Evolutionary conservation across 176 grass and related monocot genomes (phyloP), one percentile per base, ranked within the genome.

Genomic region (Avena insularis): DNA sequence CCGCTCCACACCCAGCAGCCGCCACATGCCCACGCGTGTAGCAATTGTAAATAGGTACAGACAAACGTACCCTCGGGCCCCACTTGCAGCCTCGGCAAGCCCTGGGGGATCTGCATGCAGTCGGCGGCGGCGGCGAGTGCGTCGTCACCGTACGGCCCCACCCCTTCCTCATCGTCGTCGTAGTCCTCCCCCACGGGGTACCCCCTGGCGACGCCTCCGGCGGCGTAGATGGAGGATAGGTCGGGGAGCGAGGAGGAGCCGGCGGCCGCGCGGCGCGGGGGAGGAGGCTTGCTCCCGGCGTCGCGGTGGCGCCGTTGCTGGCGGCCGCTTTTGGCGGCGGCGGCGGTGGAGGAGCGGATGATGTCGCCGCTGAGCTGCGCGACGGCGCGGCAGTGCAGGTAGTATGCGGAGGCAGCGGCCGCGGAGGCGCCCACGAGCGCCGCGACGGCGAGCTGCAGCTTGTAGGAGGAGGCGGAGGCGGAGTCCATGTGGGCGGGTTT

Each of bases 341-440:
- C 85, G 85, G 57, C 85, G 83, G 86, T 38, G 48, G 89, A 47
- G 40, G 84, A 76, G 77, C 96, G 93, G 62, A 92, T 87, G 80
- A 98, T 88, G 25, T 92, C 91, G 71, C 82, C 87, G 27, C 91
- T 71, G n/a, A 96, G 76, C 77, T 94, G 85, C 17, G 79, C 77
- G 88, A 99, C 85, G 83, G 92, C 82, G 78, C 92, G 90, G 84
- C 87, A 91, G 83, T 99, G 97, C 89, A 96, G 87, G 87, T 94
- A 98, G 92, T 96, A 98, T 48, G 87, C 89, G 21, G 94, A 91
- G 9, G 72, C 85, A 49, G 90, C 92, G 27, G 94, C 89, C 77
- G 90, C 82, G 77, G 94, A 89, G 66, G 94, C 94, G 9, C 97
- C 97, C 1, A 96, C 66, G 79, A 98, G 90, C 40, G 90, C 97